Evolutionary conservation across 208 protist genomes (phyloP), one percentile per base, ranked within the genome.

Genomic region (Lotmaria passim): DNA sequence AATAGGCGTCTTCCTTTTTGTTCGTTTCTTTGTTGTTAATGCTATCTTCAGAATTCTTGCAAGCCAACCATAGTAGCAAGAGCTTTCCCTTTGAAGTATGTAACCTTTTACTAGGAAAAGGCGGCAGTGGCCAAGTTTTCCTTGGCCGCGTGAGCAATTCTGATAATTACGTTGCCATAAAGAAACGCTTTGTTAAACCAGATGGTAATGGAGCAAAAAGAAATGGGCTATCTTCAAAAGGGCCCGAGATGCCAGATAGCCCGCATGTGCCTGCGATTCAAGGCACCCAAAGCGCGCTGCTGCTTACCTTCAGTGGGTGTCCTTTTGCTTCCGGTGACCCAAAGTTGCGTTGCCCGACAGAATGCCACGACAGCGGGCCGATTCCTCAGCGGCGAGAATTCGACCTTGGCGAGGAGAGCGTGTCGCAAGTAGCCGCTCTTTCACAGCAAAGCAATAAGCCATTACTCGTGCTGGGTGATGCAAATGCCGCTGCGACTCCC

Each of bases 101-200:
- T 48, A 89, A 92, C 50, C 53, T 93, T 17, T 73, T 88, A 48
- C 50, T 95, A 3, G 89, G 89, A 12, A 84, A 75, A n/a, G 89
- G 89, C 39, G 82, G 85, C 0, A 91, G 86, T 67, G 89, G 86
- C 12, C 73, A 83, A 1, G 89, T 95, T 19, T 95, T 89, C 48
- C 75, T 95, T n/a, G 89, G 74, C 4, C 79, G 78, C 14, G 30
- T 81, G 30, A 48, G 47, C 10, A 43, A 51, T 10, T 86, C 79
- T 0, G 38, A 79, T 10, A 73, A 84, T 30, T 73, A 89, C 12
- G 81, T 91, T 34, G 89, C 89, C 2, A 78, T 95, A 50, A 95
- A 95, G 46, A 86, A 86, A 3, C 62, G 83, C 3, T 95, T 85
- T 68, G 52, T 31, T 23, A 73, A 56, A 43, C 39, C 23, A 33